Percentiles rank a stretch among this genome's conserved stretches.
Evolutionary conservation across 306 rosid species (phyloP).

Genomic region (Luffa acutangula): DNA sequence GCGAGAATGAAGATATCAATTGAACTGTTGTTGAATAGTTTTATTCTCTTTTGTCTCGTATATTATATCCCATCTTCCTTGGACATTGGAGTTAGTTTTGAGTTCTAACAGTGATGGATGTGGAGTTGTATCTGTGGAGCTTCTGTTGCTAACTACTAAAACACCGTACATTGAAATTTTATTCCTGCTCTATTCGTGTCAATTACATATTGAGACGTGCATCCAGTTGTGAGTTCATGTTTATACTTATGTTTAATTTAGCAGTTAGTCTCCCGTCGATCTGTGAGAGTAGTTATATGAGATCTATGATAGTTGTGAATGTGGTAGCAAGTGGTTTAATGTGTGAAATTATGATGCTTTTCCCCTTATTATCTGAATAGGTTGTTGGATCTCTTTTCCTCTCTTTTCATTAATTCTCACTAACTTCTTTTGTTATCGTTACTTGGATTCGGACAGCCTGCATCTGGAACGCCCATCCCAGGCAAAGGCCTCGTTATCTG

Average conservation of each 20-base stretch:
- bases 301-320: background rate
- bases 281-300: background rate
- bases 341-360: background rate
- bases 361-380: background rate
- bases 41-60: background rate
- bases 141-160: background rate
- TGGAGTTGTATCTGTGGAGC: background rate
- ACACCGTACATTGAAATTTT: background rate
- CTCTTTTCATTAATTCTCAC: background rate
- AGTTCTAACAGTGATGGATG: background rate
- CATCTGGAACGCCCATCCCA: slow-evolving; percentile 41
- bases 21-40: background rate
- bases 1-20: background rate
- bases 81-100: background rate
- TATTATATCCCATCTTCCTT: background rate
- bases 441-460: slow-evolving; percentile 38
- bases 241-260: background rate
- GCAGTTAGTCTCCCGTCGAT: background rate
- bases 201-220: background rate
- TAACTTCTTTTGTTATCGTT: background rate
- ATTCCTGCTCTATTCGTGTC: background rate
- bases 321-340: background rate
- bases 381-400: background rate
- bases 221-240: background rate
- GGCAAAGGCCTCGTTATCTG: slow-evolving; percentile 37